These are phyloP conservation scores for Abrus pulchellus DNA, from an alignment of 306 rosid species.

Conservation along the genomic window DNA sequence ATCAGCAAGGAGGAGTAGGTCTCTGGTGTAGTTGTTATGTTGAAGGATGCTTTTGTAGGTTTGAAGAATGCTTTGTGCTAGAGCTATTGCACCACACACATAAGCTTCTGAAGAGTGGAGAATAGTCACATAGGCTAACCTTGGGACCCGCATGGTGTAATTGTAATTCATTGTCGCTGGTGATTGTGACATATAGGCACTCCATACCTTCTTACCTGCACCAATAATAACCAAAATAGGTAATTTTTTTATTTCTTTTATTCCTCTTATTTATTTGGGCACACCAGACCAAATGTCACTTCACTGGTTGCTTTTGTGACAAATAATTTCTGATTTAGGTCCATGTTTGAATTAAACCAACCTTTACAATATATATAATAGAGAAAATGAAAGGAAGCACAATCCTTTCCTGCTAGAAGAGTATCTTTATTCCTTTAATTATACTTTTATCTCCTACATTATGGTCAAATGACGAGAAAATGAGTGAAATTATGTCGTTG, in stretches of 20 bases:
- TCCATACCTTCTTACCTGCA: conserved; percentile 61
- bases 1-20: conserved; percentile 75
- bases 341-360: not conserved
- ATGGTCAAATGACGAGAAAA: not conserved
- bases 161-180: not conserved
- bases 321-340: not conserved
- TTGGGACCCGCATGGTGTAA: not conserved
- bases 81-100: conserved; percentile 81
- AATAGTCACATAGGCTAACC: conserved; percentile 69
- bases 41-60: conserved; percentile 50
- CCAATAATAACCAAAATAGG: not conserved
- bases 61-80: conserved; percentile 74
- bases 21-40: conserved; percentile 51
- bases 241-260: not conserved
- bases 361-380: too few species aligned
- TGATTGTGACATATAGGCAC: conserved; percentile 25
- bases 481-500: not conserved
- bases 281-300: not conserved
- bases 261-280: not conserved
- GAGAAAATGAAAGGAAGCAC: not conserved
- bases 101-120: conserved; percentile 84
- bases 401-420: not conserved
- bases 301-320: not conserved
- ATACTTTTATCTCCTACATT: not conserved
- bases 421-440: not conserved